Conservation (phyloP, 139 green algal species). For the Tetraselmis striata region DNA sequence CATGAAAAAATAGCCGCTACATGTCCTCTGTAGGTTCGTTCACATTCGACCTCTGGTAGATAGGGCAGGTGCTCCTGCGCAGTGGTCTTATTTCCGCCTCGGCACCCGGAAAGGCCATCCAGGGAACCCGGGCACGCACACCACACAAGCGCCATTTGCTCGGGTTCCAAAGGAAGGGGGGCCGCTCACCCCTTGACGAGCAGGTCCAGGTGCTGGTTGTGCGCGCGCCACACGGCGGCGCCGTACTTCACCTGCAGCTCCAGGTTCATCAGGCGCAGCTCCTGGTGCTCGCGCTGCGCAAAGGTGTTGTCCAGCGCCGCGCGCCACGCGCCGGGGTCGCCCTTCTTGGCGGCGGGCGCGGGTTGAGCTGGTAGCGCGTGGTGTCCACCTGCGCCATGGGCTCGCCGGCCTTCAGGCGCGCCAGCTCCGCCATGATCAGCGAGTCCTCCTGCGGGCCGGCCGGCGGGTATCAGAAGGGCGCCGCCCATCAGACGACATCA, state of each 20-base stretch:
- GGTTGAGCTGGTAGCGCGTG: constrained; percentile 51
- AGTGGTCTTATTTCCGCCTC: too few species aligned
- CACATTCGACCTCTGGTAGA: too few species aligned
- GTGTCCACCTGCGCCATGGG: constrained; percentile 55
- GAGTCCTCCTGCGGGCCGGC: neutral
- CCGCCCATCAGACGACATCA: neutral
- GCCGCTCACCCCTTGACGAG: constrained; percentile 11
- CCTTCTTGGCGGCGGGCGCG: constrained; percentile 37
- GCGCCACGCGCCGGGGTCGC: constrained; percentile 51
- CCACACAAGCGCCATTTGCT: too few species aligned
- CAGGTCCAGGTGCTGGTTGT: constrained; percentile 32
- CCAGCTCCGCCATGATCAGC: neutral
- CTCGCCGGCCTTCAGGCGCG: constrained; percentile 25
- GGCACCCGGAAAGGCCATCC: too few species aligned
- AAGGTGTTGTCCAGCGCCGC: constrained; percentile 56
- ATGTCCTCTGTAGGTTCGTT: too few species aligned
- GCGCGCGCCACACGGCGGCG: constrained; percentile 49
- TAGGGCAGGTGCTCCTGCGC: too few species aligned
- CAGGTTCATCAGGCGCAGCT: constrained; percentile 58
- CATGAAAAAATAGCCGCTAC: too few species aligned
- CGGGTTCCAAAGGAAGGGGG: too few species aligned
- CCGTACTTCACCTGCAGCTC: constrained; percentile 73
- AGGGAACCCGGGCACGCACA: too few species aligned
- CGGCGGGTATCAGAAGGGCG: too few species aligned
- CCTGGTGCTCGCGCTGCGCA: constrained; percentile 72